Evolutionary conservation across 148 eudicot species (phyloP).

Genomic region (Rhododendron molle): DNA sequence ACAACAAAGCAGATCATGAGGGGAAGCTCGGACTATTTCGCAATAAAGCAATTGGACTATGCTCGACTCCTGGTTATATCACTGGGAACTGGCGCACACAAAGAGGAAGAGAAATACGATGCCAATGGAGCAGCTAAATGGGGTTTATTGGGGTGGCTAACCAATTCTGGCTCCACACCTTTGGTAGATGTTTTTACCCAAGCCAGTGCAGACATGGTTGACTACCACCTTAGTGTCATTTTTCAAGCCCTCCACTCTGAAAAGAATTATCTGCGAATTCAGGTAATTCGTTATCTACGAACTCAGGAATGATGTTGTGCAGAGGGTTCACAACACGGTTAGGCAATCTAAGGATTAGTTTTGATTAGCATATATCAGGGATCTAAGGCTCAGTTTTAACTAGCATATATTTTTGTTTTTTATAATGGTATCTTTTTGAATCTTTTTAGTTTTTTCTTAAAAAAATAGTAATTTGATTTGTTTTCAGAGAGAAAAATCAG

Average conservation of each 20-base stretch:
- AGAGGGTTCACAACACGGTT: too few relatives aligned
- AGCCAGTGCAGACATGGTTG: conserved; percentile 10
- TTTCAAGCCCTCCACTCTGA: conserved; percentile 8
- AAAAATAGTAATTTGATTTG: too few relatives aligned
- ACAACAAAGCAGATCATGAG: not conserved
- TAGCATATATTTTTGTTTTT: too few relatives aligned
- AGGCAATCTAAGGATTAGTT: too few relatives aligned
- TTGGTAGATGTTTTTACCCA: conserved; percentile 4
- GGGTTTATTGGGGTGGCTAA: conserved; percentile 12
- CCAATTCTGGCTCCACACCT: conserved; percentile 1
- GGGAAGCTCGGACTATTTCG: conserved; percentile 1
- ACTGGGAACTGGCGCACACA: not conserved
- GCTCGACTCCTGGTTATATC: conserved; percentile 8
- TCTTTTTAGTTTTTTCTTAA: too few relatives aligned
- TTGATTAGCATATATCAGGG: too few relatives aligned
- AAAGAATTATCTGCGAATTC: conserved; percentile 9
- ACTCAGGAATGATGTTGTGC: too few relatives aligned
- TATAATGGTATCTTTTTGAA: too few relatives aligned
- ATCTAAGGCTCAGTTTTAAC: too few relatives aligned
- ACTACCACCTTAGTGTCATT: conserved; percentile 1
- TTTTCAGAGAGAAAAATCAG: too few relatives aligned
- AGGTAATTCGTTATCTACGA: not conserved
- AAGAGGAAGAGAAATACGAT: conserved; percentile 3
- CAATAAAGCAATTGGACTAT: conserved; percentile 7
- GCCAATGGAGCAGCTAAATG: conserved; percentile 9